These are phyloP conservation scores for Gossypium anomalum DNA, from an alignment of 345 rosid species.

Conservation along the genomic window DNA sequence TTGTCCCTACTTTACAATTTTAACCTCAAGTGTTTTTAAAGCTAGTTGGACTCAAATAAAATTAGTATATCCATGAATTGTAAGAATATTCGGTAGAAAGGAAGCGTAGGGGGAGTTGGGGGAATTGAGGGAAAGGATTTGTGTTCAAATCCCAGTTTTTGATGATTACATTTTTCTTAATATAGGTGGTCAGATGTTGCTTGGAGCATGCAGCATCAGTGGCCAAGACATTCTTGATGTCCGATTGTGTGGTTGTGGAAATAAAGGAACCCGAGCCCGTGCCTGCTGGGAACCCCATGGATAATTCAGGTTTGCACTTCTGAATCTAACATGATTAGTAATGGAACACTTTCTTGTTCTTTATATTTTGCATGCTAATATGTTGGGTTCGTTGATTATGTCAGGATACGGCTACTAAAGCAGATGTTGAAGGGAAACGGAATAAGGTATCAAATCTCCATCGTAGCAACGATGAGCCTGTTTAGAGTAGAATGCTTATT, in stretches of 20 bases:
- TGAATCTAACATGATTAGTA: neutral
- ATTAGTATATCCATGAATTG: no score
- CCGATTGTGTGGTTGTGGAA: slow-evolving; percentile 96
- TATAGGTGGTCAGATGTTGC: slow-evolving; percentile 73
- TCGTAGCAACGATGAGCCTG: neutral
- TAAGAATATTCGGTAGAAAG: no score
- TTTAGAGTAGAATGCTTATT: neutral
- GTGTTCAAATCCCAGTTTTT: no score
- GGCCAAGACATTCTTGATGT: slow-evolving; percentile 99
- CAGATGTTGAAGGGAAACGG: neutral
- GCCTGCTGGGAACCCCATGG: slow-evolving; percentile 87
- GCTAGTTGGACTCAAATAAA: neutral
- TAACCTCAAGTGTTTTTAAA: neutral
- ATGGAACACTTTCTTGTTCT: neutral
- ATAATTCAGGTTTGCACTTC: slow-evolving; percentile 64
- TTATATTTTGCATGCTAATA: slow-evolving; percentile 18
- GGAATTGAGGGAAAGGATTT: no score
- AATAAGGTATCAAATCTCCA: neutral
- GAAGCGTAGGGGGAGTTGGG: no score
- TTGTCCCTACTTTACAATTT: neutral
- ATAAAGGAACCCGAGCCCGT: slow-evolving; percentile 86
- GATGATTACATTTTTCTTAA: neutral
- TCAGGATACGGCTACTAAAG: slow-evolving; percentile 49
- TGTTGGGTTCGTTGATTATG: neutral
- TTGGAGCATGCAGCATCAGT: slow-evolving; percentile 61